Percentiles rank a stretch among this genome's conserved stretches.
Conservation (phyloP, 805 yeast species). For the Osmozyma mogii region DNA sequence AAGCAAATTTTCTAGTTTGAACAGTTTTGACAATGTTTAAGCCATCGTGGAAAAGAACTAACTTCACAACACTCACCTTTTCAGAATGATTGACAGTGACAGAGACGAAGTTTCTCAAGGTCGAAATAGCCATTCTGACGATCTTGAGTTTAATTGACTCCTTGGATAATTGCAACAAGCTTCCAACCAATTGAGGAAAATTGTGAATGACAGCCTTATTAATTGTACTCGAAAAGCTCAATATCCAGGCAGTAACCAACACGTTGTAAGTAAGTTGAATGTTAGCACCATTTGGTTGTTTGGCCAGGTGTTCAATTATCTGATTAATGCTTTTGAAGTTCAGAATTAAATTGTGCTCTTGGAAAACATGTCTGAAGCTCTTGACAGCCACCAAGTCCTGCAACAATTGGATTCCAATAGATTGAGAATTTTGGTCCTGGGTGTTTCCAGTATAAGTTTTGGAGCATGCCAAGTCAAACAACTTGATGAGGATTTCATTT, state of each 20-base stretch:
- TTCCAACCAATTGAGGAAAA: slow-evolving; percentile 48
- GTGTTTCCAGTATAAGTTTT: slow-evolving; percentile 20
- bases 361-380: slow-evolving; percentile 44
- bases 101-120: slow-evolving; percentile 52
- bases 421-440: slow-evolving; percentile 43
- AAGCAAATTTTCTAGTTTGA: slow-evolving; percentile 81
- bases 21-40: slow-evolving; percentile 59
- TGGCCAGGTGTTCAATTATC: slow-evolving; percentile 23
- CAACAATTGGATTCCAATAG: slow-evolving; percentile 53
- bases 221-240: slow-evolving; percentile 60
- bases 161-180: slow-evolving; percentile 52
- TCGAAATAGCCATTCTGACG: slow-evolving; percentile 73
- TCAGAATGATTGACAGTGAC: slow-evolving; percentile 21
- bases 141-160: slow-evolving; percentile 89
- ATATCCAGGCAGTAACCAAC: slow-evolving; percentile 74
- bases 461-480: slow-evolving; percentile 31
- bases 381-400: slow-evolving; percentile 52
- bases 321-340: slow-evolving; percentile 27
- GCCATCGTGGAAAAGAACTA: slow-evolving; percentile 69
- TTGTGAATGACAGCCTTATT: slow-evolving; percentile 40
- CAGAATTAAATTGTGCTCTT: slow-evolving; percentile 23
- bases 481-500: slow-evolving; percentile 30
- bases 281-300: slow-evolving; percentile 34
- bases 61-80: slow-evolving; percentile 48
- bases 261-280: slow-evolving; percentile 81